These are phyloP conservation scores for Cordia subcordata DNA, from an alignment of 257 asterid species.

Conservation along the genomic window DNA sequence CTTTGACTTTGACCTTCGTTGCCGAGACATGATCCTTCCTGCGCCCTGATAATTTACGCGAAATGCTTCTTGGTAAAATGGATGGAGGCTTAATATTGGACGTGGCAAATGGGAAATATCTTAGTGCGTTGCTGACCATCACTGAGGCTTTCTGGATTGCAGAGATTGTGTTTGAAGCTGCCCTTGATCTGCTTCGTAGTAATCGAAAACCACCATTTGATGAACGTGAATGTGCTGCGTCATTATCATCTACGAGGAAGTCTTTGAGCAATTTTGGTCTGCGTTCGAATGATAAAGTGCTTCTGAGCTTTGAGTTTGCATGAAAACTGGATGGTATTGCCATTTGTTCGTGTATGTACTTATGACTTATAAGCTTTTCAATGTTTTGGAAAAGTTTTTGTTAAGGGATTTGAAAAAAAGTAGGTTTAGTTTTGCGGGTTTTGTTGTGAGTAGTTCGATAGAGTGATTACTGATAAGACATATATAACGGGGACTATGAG, in stretches of 20 bases:
- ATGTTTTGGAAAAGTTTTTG: too few species aligned
- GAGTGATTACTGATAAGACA: neutral
- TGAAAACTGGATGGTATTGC: constrained; percentile 19
- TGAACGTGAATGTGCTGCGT: constrained; percentile 20
- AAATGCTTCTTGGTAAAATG: constrained; percentile 27
- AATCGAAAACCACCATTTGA: constrained; percentile 20
- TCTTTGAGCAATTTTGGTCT: constrained; percentile 73
- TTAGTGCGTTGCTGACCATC: constrained; percentile 37
- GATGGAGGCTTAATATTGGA: constrained; percentile 33
- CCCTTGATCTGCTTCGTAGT: constrained; percentile 47
- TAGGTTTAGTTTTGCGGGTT: neutral
- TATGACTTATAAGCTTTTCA: too few species aligned
- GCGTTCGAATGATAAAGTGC: constrained; percentile 16
- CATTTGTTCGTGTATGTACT: constrained; percentile 16
- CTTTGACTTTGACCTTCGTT: constrained; percentile 62
- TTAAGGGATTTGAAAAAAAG: neutral
- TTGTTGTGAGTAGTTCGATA: neutral
- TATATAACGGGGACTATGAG: neutral
- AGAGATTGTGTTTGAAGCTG: constrained; percentile 49
- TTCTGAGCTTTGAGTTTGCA: constrained; percentile 1
- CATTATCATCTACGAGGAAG: constrained; percentile 47
- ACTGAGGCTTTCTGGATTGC: constrained; percentile 45
- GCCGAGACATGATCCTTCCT: neutral
- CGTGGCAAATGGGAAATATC: constrained; percentile 47
- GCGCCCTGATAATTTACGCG: constrained; percentile 29